A percentile compares a stretch with the other conserved stretches of the same genome.
These are phyloP conservation scores for Erythrobasidium hasegawianum DNA, from an alignment of 1,284 basidiomycete species.

Conservation along the genomic window DNA sequence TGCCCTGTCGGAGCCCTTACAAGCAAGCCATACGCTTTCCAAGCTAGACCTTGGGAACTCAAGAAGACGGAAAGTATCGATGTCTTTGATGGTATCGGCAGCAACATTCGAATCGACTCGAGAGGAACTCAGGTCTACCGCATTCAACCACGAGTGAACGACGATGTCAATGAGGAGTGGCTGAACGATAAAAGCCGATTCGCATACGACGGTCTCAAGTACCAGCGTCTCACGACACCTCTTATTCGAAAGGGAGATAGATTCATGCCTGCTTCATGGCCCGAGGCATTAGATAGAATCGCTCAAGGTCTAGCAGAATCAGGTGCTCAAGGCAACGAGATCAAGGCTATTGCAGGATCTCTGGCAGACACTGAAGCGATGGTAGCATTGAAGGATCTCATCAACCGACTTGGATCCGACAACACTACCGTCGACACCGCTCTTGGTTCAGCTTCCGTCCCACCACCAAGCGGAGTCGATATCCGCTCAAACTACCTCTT, in stretches of 20 bases:
- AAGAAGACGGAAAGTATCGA: conserved; percentile 98
- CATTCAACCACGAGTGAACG: conserved; percentile 91
- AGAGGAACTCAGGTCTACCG: conserved; percentile 96
- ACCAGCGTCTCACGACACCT: conserved; percentile 91
- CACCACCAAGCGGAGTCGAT: conserved; percentile 78
- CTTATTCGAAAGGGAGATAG: conserved; percentile 87
- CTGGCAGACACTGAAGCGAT: conserved; percentile 92
- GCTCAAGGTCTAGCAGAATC: conserved; percentile 71
- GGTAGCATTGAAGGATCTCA: conserved; percentile 86
- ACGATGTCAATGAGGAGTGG: conserved; percentile 99
- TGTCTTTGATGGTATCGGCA: conserved; percentile 96
- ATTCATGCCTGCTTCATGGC: conserved; percentile 89
- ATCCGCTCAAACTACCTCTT: conserved; percentile 95
- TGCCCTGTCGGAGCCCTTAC: conserved; percentile 97
- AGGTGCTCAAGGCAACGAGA: conserved; percentile 89
- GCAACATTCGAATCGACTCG: conserved; percentile 95
- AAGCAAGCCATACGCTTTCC: conserved; percentile 96
- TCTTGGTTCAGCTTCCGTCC: conserved; percentile 57
- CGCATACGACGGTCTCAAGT: conserved; percentile 90
- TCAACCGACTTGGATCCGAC: conserved; percentile 92
- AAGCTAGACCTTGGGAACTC: conserved; percentile 95
- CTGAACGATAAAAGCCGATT: conserved; percentile 99
- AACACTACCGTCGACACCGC: conserved; percentile 80
- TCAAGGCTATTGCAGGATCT: conserved; percentile 89
- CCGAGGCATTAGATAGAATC: conserved; percentile 78